Evolutionary conservation across 2,329 filamentous ascomycete genomes (phyloP).

Genomic region (Conoideocrella luteorostrata): DNA sequence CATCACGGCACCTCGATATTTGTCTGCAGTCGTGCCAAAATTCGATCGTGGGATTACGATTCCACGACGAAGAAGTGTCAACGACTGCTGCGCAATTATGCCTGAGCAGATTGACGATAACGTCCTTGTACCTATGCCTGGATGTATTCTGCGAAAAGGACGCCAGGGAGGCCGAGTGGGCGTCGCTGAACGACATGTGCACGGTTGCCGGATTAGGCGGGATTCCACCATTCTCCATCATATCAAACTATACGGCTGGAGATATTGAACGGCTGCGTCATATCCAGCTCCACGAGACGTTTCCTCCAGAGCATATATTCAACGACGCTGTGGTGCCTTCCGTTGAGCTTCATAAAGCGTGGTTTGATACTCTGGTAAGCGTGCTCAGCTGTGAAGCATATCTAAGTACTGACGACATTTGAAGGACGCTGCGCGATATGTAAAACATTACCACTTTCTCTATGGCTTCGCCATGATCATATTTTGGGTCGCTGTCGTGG

Average conservation of each 20-base stretch:
- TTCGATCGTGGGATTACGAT: slow-evolving; percentile 21
- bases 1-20: not conserved
- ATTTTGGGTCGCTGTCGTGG: slow-evolving; percentile 35
- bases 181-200: slow-evolving; percentile 30
- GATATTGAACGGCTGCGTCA: slow-evolving; percentile 24
- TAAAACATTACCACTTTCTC: slow-evolving; percentile 24
- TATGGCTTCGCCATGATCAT: slow-evolving; percentile 31
- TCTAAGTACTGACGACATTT: not conserved
- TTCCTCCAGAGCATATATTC: slow-evolving; percentile 10
- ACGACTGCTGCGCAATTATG: slow-evolving; percentile 19
- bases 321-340: slow-evolving; percentile 29
- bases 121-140: slow-evolving; percentile 33
- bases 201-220: slow-evolving; percentile 12
- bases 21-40: slow-evolving; percentile 28
- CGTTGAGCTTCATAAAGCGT: slow-evolving; percentile 23
- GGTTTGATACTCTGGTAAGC: slow-evolving; percentile 33
- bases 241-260: slow-evolving; percentile 28
- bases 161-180: slow-evolving; percentile 18
- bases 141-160: slow-evolving; percentile 26
- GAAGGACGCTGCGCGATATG: slow-evolving; percentile 25
- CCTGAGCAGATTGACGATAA: slow-evolving; percentile 20
- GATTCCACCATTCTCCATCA: slow-evolving; percentile 28
- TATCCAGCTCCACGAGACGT: slow-evolving; percentile 21
- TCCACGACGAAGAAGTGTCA: slow-evolving; percentile 21
- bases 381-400: not conserved